Percentiles rank a stretch among this genome's conserved stretches.
Conservation (phyloP, 805 yeast genomes). For the Hanseniaspora occidentalis region DNA sequence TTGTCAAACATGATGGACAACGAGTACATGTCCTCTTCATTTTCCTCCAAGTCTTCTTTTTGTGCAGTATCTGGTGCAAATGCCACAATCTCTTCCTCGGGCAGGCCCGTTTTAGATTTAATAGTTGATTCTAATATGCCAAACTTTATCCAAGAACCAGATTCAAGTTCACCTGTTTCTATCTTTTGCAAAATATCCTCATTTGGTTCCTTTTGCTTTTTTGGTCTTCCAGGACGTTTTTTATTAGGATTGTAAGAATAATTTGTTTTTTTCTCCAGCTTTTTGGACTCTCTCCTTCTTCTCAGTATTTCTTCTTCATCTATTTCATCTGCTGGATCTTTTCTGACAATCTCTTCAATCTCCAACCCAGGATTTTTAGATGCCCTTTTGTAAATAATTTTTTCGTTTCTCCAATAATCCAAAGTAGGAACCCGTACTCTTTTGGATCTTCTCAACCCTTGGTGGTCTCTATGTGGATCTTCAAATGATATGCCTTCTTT, state of each 20-base stretch:
- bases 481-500: constrained; percentile 10
- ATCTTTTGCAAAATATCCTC: constrained; percentile 14
- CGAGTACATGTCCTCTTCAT: constrained; percentile 41
- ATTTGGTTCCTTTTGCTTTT: constrained; percentile 15
- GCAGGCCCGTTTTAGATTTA: constrained; percentile 6
- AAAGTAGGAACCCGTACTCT: constrained; percentile 59
- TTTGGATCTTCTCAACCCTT: constrained; percentile 46
- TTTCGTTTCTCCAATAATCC: constrained; percentile 78
- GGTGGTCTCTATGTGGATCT: constrained; percentile 12
- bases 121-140: constrained; percentile 22
- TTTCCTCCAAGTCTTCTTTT: constrained; percentile 28
- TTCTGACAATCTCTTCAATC: constrained; percentile 44
- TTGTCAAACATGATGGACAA: constrained; percentile 54
- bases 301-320: constrained; percentile 17
- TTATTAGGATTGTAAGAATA: constrained; percentile 13
- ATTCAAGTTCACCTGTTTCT: constrained; percentile 12
- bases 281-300: constrained; percentile 11
- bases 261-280: constrained; percentile 6
- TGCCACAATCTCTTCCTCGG: constrained; percentile 20
- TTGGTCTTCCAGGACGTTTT: constrained; percentile 20
- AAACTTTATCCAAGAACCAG: constrained; percentile 19
- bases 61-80: constrained; percentile 20
- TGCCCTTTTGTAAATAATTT: constrained; percentile 42
- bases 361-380: constrained; percentile 36
- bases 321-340: constrained; percentile 16